Percentiles rank a stretch among this genome's conserved stretches.
Conservation (phyloP, 352 stramenopile genomes). For the Phytophthora podocarpi region DNA sequence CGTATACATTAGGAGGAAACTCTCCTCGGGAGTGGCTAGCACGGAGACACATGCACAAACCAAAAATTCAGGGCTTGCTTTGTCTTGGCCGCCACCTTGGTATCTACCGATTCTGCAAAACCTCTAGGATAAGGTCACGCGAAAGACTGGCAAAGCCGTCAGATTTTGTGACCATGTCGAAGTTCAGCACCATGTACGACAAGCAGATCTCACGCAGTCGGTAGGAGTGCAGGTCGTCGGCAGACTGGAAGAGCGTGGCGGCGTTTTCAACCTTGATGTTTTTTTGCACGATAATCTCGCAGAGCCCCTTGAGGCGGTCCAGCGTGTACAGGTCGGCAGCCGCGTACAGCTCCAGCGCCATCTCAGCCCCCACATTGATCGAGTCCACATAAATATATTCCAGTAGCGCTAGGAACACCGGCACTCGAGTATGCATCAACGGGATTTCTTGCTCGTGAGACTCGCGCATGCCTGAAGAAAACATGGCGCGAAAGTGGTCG, state of each 20-base stretch:
- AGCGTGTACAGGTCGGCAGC: constrained; percentile 95
- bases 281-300: constrained; percentile 91
- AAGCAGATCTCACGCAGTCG: constrained; percentile 90
- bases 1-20: constrained; percentile 38
- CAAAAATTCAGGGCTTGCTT: constrained; percentile 22
- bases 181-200: constrained; percentile 89
- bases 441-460: constrained; percentile 87
- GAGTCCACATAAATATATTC: constrained; percentile 98
- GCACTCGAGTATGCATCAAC: constrained; percentile 88
- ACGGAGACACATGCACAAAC: constrained; percentile 24
- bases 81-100: constrained; percentile 16
- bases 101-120: constrained; percentile 83
- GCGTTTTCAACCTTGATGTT: constrained; percentile 89
- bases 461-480: constrained; percentile 95
- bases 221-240: constrained; percentile 83
- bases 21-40: constrained; percentile 23
- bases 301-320: constrained; percentile 92
- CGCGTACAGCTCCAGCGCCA: constrained; percentile 95
- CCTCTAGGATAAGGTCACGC: constrained; percentile 89
- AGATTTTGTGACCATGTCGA: constrained; percentile 92
- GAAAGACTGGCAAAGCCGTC: constrained; percentile 87
- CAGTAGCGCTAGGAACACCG: constrained; percentile 94
- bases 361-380: constrained; percentile 91
- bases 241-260: constrained; percentile 81
- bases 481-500: constrained; percentile 95